phyloP scores from a whole-genome alignment of 83 land plant genomes.

The Thuja plicata region DNA sequence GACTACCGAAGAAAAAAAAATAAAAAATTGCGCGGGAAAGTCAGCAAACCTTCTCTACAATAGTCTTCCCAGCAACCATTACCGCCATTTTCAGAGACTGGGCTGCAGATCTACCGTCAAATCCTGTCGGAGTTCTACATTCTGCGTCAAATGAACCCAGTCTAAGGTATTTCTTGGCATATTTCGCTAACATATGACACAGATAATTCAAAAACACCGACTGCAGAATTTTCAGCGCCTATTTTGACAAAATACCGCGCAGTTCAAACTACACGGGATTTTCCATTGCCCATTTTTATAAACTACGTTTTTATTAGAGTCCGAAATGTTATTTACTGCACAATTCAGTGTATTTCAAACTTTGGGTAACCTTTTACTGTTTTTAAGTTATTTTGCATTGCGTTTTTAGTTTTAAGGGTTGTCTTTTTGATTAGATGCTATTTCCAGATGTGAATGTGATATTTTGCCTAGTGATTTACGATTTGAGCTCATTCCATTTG shows the following conservation, averaged over 20 bases:
- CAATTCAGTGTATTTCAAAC: neutral
- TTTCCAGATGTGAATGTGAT: no score
- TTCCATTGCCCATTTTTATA: neutral
- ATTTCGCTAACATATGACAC: neutral
- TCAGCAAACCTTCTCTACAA: no score
- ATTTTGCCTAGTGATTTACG: no score
- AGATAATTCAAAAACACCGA: neutral
- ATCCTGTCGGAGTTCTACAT: neutral
- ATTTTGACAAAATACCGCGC: neutral
- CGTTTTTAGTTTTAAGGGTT: neutral
- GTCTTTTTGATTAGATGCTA: no score
- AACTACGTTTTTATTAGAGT: neutral
- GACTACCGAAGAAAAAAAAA: no score
- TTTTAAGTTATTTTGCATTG: neutral
- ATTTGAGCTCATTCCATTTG: no score
- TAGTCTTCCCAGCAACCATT: neutral
- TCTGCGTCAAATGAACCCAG: neutral
- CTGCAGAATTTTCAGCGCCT: neutral
- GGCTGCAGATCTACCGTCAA: neutral
- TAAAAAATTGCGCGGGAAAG: no score
- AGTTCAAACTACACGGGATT: no score
- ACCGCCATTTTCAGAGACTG: neutral
- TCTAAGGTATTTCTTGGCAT: neutral
- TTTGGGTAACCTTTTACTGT: neutral
- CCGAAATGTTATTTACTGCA: neutral